These are phyloP conservation scores for Kodamaea suecica DNA, from an alignment of 1,139 yeast species.

Conservation along the genomic window DNA sequence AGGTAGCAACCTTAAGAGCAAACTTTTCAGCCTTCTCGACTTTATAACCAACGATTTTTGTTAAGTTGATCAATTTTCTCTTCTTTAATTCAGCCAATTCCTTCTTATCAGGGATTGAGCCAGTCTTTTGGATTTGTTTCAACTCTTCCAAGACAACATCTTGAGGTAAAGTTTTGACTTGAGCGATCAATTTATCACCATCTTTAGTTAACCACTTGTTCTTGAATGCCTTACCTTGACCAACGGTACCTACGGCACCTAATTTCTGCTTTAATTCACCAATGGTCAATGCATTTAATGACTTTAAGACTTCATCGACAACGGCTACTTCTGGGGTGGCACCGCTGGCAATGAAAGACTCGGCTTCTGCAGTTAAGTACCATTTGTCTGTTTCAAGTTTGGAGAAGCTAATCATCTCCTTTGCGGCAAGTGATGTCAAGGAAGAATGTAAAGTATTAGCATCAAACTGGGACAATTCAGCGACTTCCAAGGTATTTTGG, in stretches of 20 bases:
- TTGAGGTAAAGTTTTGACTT: conserved; percentile 48
- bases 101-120: conserved; percentile 58
- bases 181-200: conserved; percentile 73
- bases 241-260: conserved; percentile 83
- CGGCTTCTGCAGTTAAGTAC: conserved; percentile 77
- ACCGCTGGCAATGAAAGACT: conserved; percentile 72
- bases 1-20: conserved; percentile 71
- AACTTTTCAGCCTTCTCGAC: conserved; percentile 82
- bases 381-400: conserved; percentile 76
- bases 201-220: conserved; percentile 94
- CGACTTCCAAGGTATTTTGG: conserved; percentile 60
- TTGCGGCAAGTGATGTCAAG: conserved; percentile 81
- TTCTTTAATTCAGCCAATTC: conserved; percentile 84
- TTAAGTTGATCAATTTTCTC: conserved; percentile 76
- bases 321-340: conserved; percentile 82
- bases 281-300: conserved; percentile 77
- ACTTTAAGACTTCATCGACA: conserved; percentile 68
- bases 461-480: conserved; percentile 39
- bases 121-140: conserved; percentile 54
- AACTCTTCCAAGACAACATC: conserved; percentile 71
- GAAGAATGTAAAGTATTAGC: conserved; percentile 59
- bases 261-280: conserved; percentile 73
- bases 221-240: conserved; percentile 98
- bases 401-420: conserved; percentile 72
- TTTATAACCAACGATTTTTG: conserved; percentile 72